Evolutionary conservation across 1,139 yeast genomes (phyloP).

Genomic region (Candida smagusa): DNA sequence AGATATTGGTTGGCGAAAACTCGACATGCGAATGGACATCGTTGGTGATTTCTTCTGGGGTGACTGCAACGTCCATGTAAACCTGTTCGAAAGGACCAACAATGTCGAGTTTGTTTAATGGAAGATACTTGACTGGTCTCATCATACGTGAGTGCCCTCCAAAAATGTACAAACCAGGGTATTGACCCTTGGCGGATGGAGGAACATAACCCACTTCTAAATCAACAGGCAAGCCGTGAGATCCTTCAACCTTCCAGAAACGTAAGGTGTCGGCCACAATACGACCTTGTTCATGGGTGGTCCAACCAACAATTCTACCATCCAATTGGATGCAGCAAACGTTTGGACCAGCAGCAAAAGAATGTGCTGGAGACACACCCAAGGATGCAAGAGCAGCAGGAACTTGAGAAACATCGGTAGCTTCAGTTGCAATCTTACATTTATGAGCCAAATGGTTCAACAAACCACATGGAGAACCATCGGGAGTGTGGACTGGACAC

Average conservation of each 20-base stretch:
- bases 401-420: slow-evolving; percentile 69
- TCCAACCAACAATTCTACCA: slow-evolving; percentile 93
- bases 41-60: slow-evolving; percentile 84
- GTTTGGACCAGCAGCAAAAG: slow-evolving; percentile 84
- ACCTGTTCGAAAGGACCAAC: slow-evolving; percentile 98
- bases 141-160: slow-evolving; percentile 94
- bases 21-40: slow-evolving; percentile 91
- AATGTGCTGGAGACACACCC: slow-evolving; percentile 79
- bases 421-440: slow-evolving; percentile 79
- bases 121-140: slow-evolving; percentile 91
- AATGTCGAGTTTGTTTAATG: slow-evolving; percentile 76
- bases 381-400: slow-evolving; percentile 65
- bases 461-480: slow-evolving; percentile 99
- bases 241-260: slow-evolving; percentile 87
- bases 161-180: slow-evolving; percentile 89
- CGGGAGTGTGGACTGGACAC: slow-evolving; percentile 99
- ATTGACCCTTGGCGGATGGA: slow-evolving; percentile 91
- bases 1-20: slow-evolving; percentile 88
- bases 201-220: slow-evolving; percentile 95
- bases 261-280: slow-evolving; percentile 87
- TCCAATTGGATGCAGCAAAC: slow-evolving; percentile 89
- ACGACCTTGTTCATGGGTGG: slow-evolving; percentile 83
- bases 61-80: slow-evolving; percentile 92
- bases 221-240: slow-evolving; percentile 72
- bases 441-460: slow-evolving; percentile 95